Evolutionary conservation across 169 alveolate genomes (phyloP).

Genomic region (Plasmodium adleri): DNA sequence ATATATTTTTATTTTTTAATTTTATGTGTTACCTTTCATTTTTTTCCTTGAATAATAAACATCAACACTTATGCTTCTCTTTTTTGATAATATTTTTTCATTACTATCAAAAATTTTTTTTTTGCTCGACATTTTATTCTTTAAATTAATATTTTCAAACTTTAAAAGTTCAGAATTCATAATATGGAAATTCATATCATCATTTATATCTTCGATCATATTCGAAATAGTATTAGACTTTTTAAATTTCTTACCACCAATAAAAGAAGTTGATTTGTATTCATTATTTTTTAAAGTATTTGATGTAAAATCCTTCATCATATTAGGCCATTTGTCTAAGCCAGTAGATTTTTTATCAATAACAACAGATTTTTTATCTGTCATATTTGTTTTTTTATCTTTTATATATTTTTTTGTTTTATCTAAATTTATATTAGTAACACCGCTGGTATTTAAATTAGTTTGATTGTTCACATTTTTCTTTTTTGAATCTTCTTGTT

Average conservation of each 20-base stretch:
- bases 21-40: not conserved
- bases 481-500: slow-evolving; percentile 21
- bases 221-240: slow-evolving; percentile 13
- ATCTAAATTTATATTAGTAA: not conserved
- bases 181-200: slow-evolving; percentile 7
- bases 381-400: not conserved
- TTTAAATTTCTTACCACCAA: slow-evolving; percentile 19
- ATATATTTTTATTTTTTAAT: no score
- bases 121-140: not conserved
- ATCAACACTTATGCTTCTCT: slow-evolving; percentile 43
- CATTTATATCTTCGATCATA: not conserved
- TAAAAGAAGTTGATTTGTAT: not conserved
- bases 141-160: not conserved
- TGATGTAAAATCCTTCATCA: not conserved
- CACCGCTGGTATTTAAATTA: not conserved
- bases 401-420: slow-evolving; percentile 26
- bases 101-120: not conserved
- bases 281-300: slow-evolving; percentile 20
- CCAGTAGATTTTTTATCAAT: not conserved
- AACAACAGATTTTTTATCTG: not conserved
- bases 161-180: not conserved
- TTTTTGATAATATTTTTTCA: not conserved
- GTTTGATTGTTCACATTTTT: not conserved
- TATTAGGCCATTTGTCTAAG: not conserved
- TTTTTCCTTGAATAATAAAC: slow-evolving; percentile 15